A percentile compares a stretch with the other conserved stretches of the same genome.
These are phyloP conservation scores for Tylopilus rubrobrunneus DNA, from an alignment of 768 basidiomycete species.

Conservation along the genomic window DNA sequence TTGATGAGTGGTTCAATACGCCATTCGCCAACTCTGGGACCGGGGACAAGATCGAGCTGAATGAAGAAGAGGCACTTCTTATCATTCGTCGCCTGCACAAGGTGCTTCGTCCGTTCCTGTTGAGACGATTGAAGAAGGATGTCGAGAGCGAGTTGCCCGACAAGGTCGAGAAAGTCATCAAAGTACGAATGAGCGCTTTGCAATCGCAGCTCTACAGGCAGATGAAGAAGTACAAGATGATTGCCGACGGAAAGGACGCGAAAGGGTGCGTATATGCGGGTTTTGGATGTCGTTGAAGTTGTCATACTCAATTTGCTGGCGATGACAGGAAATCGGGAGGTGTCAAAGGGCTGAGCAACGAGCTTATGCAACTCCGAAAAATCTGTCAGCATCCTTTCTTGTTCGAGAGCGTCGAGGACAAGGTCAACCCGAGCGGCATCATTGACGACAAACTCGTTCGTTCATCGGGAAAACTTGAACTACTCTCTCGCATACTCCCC, in stretches of 20 bases:
- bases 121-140: constrained; percentile 92
- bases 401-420: constrained; percentile 93
- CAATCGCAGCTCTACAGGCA: constrained; percentile 93
- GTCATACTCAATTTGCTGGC: constrained; percentile 3
- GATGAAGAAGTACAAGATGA: constrained; percentile 99
- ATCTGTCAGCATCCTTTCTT: constrained; percentile 98
- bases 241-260: constrained; percentile 72
- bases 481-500: constrained; percentile 86
- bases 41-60: constrained; percentile 96
- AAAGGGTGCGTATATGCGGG: constrained; percentile 56
- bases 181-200: constrained; percentile 89
- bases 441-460: constrained; percentile 85
- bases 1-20: constrained; percentile 99
- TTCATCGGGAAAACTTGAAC: constrained; percentile 89
- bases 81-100: constrained; percentile 97
- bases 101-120: constrained; percentile 90
- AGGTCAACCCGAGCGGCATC: constrained; percentile 76
- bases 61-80: constrained; percentile 98
- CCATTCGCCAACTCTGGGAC: constrained; percentile 99
- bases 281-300: not conserved
- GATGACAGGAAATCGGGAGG: constrained; percentile 60
- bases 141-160: constrained; percentile 94
- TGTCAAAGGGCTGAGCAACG: constrained; percentile 88
- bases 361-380: constrained; percentile 97
- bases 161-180: constrained; percentile 98